Evolutionary conservation across 1,139 yeast species (phyloP).

Genomic region (Pichia sp.): DNA sequence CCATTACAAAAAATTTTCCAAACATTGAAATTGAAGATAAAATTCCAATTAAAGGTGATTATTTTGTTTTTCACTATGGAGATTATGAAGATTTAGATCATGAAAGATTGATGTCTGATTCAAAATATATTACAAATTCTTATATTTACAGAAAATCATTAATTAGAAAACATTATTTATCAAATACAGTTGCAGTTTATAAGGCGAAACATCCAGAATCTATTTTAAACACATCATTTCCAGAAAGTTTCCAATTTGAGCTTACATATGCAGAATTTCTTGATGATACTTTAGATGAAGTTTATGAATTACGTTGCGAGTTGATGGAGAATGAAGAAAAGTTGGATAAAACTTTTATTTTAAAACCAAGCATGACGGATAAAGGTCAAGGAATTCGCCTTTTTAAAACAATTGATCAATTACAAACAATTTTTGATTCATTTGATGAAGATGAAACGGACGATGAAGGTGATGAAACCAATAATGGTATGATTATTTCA

Average conservation of each 20-base stretch:
- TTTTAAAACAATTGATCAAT: constrained; percentile 68
- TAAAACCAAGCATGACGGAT: constrained; percentile 96
- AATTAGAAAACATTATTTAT: constrained; percentile 81
- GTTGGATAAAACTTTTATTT: constrained; percentile 58
- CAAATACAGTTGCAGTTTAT: constrained; percentile 72
- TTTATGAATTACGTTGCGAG: constrained; percentile 79
- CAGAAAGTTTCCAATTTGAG: constrained; percentile 74
- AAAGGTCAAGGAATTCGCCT: constrained; percentile 92
- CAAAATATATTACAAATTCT: constrained; percentile 64
- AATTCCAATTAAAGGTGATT: constrained; percentile 22
- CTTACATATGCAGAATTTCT: constrained; percentile 95
- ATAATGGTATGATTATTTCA: constrained; percentile 68
- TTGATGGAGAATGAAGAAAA: constrained; percentile 46
- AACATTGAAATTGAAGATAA: constrained; percentile 21
- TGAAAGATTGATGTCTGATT: constrained; percentile 42
- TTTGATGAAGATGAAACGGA: constrained; percentile 69
- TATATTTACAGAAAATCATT: constrained; percentile 83
- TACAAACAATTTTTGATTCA: constrained; percentile 76
- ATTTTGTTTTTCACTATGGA: constrained; percentile 60
- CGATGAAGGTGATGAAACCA: constrained; percentile 35
- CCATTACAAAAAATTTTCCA: constrained; percentile 29
- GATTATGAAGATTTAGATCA: constrained; percentile 88
- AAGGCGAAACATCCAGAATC: constrained; percentile 70
- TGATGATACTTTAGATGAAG: constrained; percentile 89
- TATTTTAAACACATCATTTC: constrained; percentile 52